Evolutionary conservation across 2,329 filamentous ascomycete genomes (phyloP).

Genomic region (Domatiomyces globalis): DNA sequence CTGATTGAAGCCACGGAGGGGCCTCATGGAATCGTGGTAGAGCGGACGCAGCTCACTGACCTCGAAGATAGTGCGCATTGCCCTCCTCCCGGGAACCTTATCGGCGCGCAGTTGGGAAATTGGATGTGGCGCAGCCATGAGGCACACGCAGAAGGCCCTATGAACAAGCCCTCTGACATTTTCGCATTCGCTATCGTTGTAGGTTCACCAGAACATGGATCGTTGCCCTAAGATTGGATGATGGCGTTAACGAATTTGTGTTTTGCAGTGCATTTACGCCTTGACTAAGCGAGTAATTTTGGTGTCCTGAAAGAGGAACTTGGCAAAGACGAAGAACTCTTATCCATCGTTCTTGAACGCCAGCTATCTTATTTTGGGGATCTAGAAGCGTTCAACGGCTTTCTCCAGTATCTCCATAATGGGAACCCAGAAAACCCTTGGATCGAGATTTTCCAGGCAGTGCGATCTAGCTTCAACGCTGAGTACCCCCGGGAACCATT

Average conservation of each 20-base stretch:
- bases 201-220: constrained; percentile 4
- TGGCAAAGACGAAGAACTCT: constrained; percentile 20
- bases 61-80: constrained; percentile 15
- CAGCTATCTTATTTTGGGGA: constrained; percentile 38
- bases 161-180: constrained; percentile 23
- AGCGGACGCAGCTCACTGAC: constrained; percentile 21
- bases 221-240: not conserved
- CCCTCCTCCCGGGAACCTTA: constrained; percentile 11
- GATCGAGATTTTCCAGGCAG: constrained; percentile 25
- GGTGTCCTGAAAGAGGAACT: constrained; percentile 25
- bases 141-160: constrained; percentile 21
- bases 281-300: constrained; percentile 30
- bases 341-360: constrained; percentile 30
- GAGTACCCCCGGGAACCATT: constrained; percentile 33
- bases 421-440: constrained; percentile 23
- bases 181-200: constrained; percentile 25
- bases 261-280: constrained; percentile 32
- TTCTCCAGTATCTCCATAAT: constrained; percentile 29
- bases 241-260: constrained; percentile 1
- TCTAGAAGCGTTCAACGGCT: constrained; percentile 26
- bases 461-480: constrained; percentile 28
- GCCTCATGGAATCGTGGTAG: constrained; percentile 10
- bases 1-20: constrained; percentile 15
- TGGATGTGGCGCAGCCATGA: constrained; percentile 25
- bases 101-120: constrained; percentile 21